Evolutionary conservation across 1,139 yeast species (phyloP), one percentile per base, ranked within the genome.

Genomic region (Dujonia santamariae): DNA sequence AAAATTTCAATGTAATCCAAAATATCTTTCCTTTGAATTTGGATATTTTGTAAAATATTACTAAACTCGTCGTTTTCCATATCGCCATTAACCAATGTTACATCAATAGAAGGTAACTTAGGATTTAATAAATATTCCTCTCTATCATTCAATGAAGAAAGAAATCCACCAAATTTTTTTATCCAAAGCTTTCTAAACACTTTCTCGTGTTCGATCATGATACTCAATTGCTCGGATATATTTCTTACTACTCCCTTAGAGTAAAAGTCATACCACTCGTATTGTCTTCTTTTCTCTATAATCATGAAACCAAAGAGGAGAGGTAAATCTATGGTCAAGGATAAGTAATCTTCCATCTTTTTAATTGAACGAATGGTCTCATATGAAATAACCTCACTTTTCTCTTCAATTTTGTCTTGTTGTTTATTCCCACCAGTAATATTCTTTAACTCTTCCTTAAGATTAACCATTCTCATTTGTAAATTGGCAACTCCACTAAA

Each of bases 221-320:
- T 56, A 7, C 84, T 76, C 37, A 84, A 59, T 37, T 75, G 78
- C 44, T 81, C 88, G 25, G 78, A 73, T 0, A 81, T 65, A 35
- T 69, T 72, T 25, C 64, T 62, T 0, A 73, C 71, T 1, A 77
- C 52, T 1, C 72, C 70, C 37, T 71, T 69, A 28, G 83, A 56
- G 32, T 74, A 74, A 41, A 67, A 67, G 32, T 70, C 70, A 18
- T 71, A 62, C 94, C 95, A 86, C 43, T 78, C 79, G 28, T 63
- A 62, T 42, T 92, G 80, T 35, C 95, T 71, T 37, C 84, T 59
- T 32, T 67, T 68, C 48, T 90, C 96, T 28, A 88, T 72, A 17
- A 86, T 52, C 52, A 80, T 70, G 19, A 85, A 72, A 1, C 97
- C 97, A 53, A 85, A 86, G 1, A 87, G 59, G 26, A 86, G 60